Evolutionary conservation across 2,329 filamentous ascomycete species (phyloP).

Genomic region (Chaetomium sp.): DNA sequence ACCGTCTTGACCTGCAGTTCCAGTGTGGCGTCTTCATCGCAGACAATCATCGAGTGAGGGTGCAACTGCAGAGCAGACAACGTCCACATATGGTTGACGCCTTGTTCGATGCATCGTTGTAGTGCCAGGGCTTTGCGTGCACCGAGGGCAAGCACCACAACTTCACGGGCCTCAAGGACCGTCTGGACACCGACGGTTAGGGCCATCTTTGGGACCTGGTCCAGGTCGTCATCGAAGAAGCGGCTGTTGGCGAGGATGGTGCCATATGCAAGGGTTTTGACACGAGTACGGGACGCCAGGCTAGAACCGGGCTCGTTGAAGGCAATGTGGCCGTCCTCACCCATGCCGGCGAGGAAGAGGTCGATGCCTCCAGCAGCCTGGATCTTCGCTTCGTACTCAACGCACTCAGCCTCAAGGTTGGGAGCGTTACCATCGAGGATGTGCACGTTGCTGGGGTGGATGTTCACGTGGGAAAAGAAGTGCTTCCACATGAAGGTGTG

Average conservation of each 20-base stretch:
- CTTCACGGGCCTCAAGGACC: conserved; percentile 63
- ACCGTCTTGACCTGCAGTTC: conserved; percentile 61
- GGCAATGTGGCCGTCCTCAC: conserved; percentile 71
- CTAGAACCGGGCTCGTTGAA: conserved; percentile 77
- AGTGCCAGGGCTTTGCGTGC: conserved; percentile 66
- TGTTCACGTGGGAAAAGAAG: conserved; percentile 70
- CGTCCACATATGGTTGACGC: conserved; percentile 76
- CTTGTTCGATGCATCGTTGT: conserved; percentile 66
- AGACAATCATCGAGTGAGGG: conserved; percentile 65
- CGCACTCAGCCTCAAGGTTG: conserved; percentile 63
- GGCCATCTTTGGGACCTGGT: conserved; percentile 62
- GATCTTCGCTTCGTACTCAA: conserved; percentile 67
- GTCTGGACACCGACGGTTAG: conserved; percentile 54
- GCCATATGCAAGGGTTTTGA: conserved; percentile 73
- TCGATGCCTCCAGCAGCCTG: conserved; percentile 63
- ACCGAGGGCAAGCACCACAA: conserved; percentile 67
- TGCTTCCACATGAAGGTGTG: conserved; percentile 80
- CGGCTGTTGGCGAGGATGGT: conserved; percentile 70
- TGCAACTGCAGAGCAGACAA: conserved; percentile 68
- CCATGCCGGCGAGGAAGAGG: conserved; percentile 70
- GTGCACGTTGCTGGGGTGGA: conserved; percentile 62
- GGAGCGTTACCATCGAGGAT: conserved; percentile 67
- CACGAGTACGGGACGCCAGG: conserved; percentile 61
- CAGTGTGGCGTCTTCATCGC: conserved; percentile 64
- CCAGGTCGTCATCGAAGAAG: conserved; percentile 62